Conservation (phyloP, 345 rosid species). For the Noccaea bulbosa region DNA sequence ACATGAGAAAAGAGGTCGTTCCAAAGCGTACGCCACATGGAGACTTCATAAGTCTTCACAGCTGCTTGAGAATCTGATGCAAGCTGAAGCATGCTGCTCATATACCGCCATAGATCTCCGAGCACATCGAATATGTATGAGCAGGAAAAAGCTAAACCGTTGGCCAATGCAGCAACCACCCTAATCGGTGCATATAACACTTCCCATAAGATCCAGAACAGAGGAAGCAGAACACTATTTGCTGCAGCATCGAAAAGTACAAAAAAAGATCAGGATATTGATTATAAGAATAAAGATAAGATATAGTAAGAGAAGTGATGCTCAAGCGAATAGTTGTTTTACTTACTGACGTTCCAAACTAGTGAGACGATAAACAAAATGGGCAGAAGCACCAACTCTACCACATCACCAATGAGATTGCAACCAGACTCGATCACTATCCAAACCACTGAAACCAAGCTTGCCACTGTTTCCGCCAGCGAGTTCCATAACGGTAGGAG, state of each 20-base stretch:
- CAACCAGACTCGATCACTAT: constrained; percentile 54
- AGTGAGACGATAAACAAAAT: constrained; percentile 56
- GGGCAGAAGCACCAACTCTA: constrained; percentile 63
- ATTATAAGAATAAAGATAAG: not conserved
- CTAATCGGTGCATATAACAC: constrained; percentile 69
- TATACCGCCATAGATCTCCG: constrained; percentile 60
- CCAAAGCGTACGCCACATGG: constrained; percentile 93
- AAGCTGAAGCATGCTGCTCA: constrained; percentile 57
- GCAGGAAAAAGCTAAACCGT: constrained; percentile 52
- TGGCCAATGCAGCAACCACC: constrained; percentile 55
- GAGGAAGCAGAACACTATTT: constrained; percentile 58
- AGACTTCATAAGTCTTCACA: constrained; percentile 66
- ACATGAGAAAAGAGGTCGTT: constrained; percentile 97
- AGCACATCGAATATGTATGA: constrained; percentile 49
- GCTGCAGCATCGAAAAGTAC: constrained; percentile 50
- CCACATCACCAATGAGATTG: constrained; percentile 52
- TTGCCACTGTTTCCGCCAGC: constrained; percentile 51
- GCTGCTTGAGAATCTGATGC: constrained; percentile 69
- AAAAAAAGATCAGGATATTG: constrained; percentile 7
- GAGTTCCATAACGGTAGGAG: constrained; percentile 74
- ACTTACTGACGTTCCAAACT: constrained; percentile 70
- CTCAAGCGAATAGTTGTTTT: not conserved
- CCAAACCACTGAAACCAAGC: constrained; percentile 58
- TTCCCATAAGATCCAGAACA: constrained; percentile 73
- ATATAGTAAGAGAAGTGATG: not conserved